Conservation (phyloP, 805 yeast species). For the Candida dendrica region DNA sequence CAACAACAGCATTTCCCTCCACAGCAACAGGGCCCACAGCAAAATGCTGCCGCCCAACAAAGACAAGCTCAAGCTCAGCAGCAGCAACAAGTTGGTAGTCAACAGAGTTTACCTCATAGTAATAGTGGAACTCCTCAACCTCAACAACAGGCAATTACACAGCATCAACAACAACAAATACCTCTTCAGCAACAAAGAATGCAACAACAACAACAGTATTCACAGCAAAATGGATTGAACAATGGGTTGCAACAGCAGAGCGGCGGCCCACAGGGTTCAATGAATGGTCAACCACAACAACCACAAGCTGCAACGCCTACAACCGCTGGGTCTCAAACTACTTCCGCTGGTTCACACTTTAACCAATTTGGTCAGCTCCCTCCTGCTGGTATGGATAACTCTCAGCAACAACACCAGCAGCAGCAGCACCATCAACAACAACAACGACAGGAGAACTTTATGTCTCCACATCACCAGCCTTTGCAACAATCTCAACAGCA, state of each 20-base stretch:
- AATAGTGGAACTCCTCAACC: not conserved
- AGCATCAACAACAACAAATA: conserved; percentile 2
- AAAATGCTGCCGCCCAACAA: too few relatives aligned
- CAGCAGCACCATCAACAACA: conserved; percentile 3
- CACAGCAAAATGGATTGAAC: conserved; percentile 1
- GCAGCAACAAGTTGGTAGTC: conserved; percentile 10
- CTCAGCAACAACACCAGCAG: conserved; percentile 4
- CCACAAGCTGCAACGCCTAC: not conserved
- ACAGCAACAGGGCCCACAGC: conserved; percentile 4
- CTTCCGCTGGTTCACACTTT: not conserved
- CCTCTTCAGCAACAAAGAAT: conserved; percentile 19
- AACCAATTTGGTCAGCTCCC: conserved; percentile 1
- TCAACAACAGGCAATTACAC: conserved; percentile 11
- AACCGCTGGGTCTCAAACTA: not conserved
- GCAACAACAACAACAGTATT: conserved; percentile 19
- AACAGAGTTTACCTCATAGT: not conserved
- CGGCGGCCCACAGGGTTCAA: not conserved
- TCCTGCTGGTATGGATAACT: not conserved
- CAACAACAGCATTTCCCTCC: conserved; percentile 8
- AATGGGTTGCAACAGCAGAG: conserved; percentile 2
- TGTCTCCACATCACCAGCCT: conserved; percentile 15
- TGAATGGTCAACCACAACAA: not conserved
- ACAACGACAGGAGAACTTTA: conserved; percentile 3
- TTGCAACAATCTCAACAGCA: conserved; percentile 19
- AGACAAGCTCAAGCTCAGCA: too few relatives aligned